Evolutionary conservation across 306 rosid species (phyloP).

Genomic region (Inga oerstediana): DNA sequence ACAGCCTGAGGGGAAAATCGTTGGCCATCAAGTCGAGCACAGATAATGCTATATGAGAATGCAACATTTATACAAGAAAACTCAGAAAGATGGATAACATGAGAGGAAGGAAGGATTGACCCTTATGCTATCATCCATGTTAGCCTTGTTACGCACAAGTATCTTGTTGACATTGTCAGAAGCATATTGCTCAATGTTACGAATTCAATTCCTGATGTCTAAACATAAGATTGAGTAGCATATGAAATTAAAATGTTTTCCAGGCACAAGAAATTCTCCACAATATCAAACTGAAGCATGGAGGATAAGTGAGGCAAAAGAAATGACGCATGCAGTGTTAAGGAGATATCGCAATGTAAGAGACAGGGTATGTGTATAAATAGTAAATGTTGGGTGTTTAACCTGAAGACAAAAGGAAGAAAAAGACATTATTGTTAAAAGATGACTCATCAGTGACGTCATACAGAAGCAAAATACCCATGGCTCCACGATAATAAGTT

Average conservation of each 20-base stretch:
- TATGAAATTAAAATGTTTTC: conserved; percentile 2
- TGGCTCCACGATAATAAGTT: conserved; percentile 91
- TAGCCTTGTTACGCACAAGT: conserved; percentile 88
- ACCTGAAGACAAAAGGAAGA: conserved; percentile 13
- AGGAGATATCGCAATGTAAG: not conserved
- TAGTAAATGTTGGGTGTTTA: conserved; percentile 3
- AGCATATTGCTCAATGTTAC: conserved; percentile 90
- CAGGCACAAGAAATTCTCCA: conserved; percentile 32
- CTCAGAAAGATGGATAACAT: conserved; percentile 14
- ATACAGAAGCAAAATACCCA: conserved; percentile 86
- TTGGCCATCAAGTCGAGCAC: conserved; percentile 24
- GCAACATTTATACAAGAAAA: conserved; percentile 1
- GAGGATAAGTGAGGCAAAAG: not conserved
- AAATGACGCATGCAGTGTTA: not conserved
- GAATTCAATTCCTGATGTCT: conserved; percentile 92
- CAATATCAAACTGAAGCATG: conserved; percentile 14
- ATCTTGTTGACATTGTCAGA: conserved; percentile 93
- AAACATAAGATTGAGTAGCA: conserved; percentile 35
- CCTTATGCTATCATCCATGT: conserved; percentile 94
- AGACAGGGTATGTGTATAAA: conserved; percentile 1
- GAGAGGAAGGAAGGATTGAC: conserved; percentile 40
- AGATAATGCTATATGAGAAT: conserved; percentile 1
- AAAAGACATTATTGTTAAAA: conserved; percentile 68
- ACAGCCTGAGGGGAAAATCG: conserved; percentile 62
- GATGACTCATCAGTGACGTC: conserved; percentile 88